Percentiles rank a stretch among this genome's conserved stretches.
Evolutionary conservation across 208 protist genomes (phyloP).

Genomic region (Trypanosoma theileri): DNA sequence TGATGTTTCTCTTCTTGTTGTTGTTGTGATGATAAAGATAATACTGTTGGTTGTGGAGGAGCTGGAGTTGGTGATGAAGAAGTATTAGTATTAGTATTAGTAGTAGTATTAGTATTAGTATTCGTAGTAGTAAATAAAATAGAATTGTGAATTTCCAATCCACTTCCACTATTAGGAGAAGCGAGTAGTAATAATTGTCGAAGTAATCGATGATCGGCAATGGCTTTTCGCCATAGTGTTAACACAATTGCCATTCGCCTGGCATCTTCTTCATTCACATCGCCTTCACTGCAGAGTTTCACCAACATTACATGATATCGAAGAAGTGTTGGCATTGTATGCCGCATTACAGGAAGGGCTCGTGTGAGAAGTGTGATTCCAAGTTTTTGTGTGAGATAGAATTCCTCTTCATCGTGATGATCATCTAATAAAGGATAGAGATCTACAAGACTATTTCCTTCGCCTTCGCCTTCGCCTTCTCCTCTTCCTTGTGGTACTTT

Average conservation of each 20-base stretch:
- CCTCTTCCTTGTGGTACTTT: neutral
- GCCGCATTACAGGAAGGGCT: constrained; percentile 27
- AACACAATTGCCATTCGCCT: constrained; percentile 31
- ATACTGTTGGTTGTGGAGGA: too few species aligned
- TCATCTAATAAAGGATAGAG: constrained; percentile 15
- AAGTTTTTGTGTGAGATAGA: constrained; percentile 37
- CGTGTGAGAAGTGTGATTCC: constrained; percentile 28
- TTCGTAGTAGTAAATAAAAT: too few species aligned
- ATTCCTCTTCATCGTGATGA: constrained; percentile 28
- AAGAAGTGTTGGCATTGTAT: constrained; percentile 33
- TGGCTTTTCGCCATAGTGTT: constrained; percentile 38
- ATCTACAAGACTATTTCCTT: constrained; percentile 24
- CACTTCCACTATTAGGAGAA: neutral
- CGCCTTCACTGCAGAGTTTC: constrained; percentile 21
- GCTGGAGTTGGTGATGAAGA: too few species aligned
- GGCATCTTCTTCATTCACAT: constrained; percentile 12
- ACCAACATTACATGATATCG: constrained; percentile 35
- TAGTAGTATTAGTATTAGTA: too few species aligned
- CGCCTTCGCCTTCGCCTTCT: neutral
- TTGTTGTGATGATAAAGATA: too few species aligned
- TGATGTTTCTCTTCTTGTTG: too few species aligned
- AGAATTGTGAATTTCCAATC: too few species aligned
- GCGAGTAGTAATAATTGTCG: constrained; percentile 26
- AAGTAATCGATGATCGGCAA: constrained; percentile 33
- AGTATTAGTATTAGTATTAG: too few species aligned